These are phyloP conservation scores for Colletotrichum limetticola DNA, from an alignment of 2,329 filamentous ascomycete genomes.

Conservation along the genomic window DNA sequence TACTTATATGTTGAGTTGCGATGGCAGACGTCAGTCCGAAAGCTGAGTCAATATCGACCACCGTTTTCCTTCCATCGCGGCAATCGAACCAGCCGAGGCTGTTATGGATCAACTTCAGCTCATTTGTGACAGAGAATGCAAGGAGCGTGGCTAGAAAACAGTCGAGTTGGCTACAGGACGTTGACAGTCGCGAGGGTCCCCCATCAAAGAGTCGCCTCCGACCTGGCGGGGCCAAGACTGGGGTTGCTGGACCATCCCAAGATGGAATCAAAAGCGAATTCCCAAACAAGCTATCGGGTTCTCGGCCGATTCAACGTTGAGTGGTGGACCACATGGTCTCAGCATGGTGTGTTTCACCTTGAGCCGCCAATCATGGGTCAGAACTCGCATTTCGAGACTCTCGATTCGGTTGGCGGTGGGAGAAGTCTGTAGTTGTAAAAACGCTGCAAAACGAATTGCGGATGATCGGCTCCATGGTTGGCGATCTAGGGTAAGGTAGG, in stretches of 20 bases:
- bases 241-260: not conserved
- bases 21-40: slow-evolving; percentile 20
- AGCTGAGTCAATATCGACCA: not conserved
- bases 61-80: not conserved
- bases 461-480: not conserved
- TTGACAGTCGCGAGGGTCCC: not conserved
- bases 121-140: slow-evolving; percentile 4
- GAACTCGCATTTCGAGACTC: not conserved
- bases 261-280: slow-evolving; percentile 14
- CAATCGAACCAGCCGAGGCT: not conserved
- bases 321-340: not conserved
- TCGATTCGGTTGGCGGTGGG: not conserved
- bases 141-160: not conserved
- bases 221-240: not conserved
- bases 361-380: slow-evolving; percentile 3
- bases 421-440: not conserved
- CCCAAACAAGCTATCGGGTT: slow-evolving; percentile 4
- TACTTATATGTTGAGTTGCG: slow-evolving; percentile 24
- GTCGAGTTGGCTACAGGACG: not conserved
- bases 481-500: not conserved
- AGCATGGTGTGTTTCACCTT: slow-evolving; percentile 23
- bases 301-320: slow-evolving; percentile 6
- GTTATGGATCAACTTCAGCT: not conserved
- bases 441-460: not conserved
- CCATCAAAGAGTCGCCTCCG: not conserved